Conservation (phyloP, 108 stramenopile genomes). For the Cyclotella baltica region DNA sequence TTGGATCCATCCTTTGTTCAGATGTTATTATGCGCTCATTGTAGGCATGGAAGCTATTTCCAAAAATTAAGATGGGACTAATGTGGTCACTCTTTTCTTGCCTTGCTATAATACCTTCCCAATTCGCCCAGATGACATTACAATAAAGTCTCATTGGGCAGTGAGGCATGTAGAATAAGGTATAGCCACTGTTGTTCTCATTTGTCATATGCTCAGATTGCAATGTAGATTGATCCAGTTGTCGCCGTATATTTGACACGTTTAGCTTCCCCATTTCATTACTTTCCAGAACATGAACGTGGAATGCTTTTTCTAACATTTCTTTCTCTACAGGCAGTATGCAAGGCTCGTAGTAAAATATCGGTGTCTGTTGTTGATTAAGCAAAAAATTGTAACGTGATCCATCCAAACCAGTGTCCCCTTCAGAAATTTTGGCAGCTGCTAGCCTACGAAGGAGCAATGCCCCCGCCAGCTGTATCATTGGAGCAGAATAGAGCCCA, state of each 20-base stretch:
- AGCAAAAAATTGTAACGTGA: too few relatives aligned
- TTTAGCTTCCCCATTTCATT: slow-evolving; percentile 51
- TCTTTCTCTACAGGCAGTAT: slow-evolving; percentile 40
- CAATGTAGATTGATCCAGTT: slow-evolving; percentile 4
- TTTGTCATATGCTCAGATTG: not conserved
- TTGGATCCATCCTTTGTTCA: slow-evolving; percentile 36
- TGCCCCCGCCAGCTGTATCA: slow-evolving; percentile 54
- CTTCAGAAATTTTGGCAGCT: not conserved
- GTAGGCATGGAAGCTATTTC: slow-evolving; percentile 56
- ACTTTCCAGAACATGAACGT: slow-evolving; percentile 32
- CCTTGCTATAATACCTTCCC: slow-evolving; percentile 23
- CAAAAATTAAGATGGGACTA: slow-evolving; percentile 39
- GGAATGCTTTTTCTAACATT: slow-evolving; percentile 38
- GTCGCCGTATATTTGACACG: slow-evolving; percentile 28
- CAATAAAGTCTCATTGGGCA: slow-evolving; percentile 62
- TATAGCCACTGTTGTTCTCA: not conserved
- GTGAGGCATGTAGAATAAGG: slow-evolving; percentile 56
- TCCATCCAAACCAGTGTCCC: too few relatives aligned
- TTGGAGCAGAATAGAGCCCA: slow-evolving; percentile 27
- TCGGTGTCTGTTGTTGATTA: slow-evolving; percentile 40
- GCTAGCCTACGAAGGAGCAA: slow-evolving; percentile 37
- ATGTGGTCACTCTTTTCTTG: not conserved
- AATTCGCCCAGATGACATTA: slow-evolving; percentile 59
- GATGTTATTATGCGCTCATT: slow-evolving; percentile 47
- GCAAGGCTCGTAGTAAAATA: slow-evolving; percentile 58